Evolutionary conservation across 352 stramenopile species (phyloP).

Genomic region (Thraustochytrium sp.): DNA sequence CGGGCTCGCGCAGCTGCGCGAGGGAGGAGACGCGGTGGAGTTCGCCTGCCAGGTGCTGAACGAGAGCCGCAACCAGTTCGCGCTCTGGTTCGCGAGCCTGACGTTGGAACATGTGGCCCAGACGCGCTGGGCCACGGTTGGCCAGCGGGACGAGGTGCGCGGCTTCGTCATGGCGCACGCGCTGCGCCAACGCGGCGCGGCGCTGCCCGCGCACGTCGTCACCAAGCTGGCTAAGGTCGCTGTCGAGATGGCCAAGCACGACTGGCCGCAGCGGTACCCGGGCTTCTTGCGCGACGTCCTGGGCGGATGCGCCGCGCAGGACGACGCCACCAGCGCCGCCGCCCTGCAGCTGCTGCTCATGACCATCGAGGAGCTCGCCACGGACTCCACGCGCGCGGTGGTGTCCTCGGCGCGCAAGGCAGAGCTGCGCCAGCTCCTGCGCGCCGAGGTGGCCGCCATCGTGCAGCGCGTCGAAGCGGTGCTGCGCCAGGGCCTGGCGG

Average conservation of each 20-base stretch:
- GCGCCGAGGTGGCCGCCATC: background rate
- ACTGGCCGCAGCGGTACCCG: conserved; percentile 24
- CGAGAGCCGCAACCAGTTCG: background rate
- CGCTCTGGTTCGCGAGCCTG: background rate
- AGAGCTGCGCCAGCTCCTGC: background rate
- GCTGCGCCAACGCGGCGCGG: background rate
- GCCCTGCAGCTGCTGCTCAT: background rate
- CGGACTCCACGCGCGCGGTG: background rate
- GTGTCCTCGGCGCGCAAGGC: background rate
- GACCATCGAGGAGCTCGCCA: conserved; percentile 4
- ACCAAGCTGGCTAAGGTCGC: conserved; percentile 18
- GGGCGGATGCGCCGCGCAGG: background rate
- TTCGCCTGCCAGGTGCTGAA: conserved; percentile 2
- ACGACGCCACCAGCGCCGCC: background rate
- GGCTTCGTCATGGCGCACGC: background rate
- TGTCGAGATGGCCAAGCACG: conserved; percentile 29
- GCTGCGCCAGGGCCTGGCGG: background rate
- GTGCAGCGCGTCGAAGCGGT: background rate
- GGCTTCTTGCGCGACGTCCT: background rate
- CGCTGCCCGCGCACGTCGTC: background rate
- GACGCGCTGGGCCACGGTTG: background rate
- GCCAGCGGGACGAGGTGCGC: background rate
- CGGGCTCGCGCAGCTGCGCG: background rate
- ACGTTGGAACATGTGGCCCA: conserved; percentile 16
- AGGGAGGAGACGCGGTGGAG: background rate